Base-by-base conservation (phyloP, 192 early-diverging fungal species). In the Oehlia diaphana region DNA sequence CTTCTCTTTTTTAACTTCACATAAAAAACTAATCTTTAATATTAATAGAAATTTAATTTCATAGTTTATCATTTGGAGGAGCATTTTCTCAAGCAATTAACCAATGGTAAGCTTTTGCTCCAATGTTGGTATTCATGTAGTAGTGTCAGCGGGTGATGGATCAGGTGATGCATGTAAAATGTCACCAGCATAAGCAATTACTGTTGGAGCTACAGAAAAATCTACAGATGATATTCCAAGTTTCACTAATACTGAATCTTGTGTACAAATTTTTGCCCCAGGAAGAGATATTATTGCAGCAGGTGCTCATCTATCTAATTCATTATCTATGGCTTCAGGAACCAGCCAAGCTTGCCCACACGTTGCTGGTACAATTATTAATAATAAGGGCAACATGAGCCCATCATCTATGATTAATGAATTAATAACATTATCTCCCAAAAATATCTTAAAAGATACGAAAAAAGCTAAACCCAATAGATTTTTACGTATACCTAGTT, bases 191-290 rank as follows among this genome's bases (percentile, higher is more conserved):
- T 76, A 12, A 79, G 96, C 92, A 50, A 89, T 97, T 76, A 86
- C 97, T 9, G 96, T 98, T 14, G 97, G 91, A 37, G 86, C 90
- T 5, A 92, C 92, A 21, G 92, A 96, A 83, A 90, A 88, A 61
- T 82, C 80, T 8, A 83, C 83, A 47, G 96, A 99, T 84, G 83
- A 83, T 35, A 84, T 95, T 72, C 96, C 94, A n/a, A 82, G 82
- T 80, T 93, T 95, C 86, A 94, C 95, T 9, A 93, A 95, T 82
- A 89, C 83, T 63, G 98, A 97, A 72, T 91, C 90, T 81, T 99
- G 98, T 87, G 96, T 98, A 26, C 92, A 96, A 83, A 90, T 98
- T 76, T 94, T 95, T 83, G 97, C 95, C 49, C 98, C 98, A 13
- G 96, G 92, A 64, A 28, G 8, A 64, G 28, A 65, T 65, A 65